A percentile compares a stretch with the other conserved stretches of the same genome.
These are phyloP conservation scores for Diaporthe sp. DNA, from an alignment of 2,329 filamentous ascomycete genomes.

Conservation along the genomic window DNA sequence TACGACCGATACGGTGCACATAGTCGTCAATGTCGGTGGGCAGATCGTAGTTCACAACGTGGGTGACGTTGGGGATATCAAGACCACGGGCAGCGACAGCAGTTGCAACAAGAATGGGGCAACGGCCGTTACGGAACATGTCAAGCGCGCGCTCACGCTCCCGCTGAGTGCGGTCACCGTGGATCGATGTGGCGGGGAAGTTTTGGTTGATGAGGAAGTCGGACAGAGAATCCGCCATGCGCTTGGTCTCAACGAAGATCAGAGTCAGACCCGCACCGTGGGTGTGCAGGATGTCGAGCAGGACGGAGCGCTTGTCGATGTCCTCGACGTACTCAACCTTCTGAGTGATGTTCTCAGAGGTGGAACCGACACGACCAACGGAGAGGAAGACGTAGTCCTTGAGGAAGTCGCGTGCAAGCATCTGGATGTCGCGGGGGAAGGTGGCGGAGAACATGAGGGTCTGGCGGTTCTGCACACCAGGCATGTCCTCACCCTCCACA, in stretches of 20 bases:
- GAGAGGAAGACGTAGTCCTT: conserved; percentile 99
- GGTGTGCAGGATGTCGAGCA: conserved; percentile 97
- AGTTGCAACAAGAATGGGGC: conserved; percentile 96
- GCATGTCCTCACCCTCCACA: conserved; percentile 99
- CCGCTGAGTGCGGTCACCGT: conserved; percentile 97
- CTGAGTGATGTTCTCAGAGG: conserved; percentile 99
- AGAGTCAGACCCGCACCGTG: conserved; percentile 90
- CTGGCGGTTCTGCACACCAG: conserved; percentile 83
- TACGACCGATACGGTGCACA: conserved; percentile 99
- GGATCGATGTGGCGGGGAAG: conserved; percentile 98
- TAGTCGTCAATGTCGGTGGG: conserved; percentile 99
- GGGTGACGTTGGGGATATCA: conserved; percentile 95
- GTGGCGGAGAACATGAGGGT: conserved; percentile 99
- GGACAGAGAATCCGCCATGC: conserved; percentile 97
- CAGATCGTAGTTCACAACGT: conserved; percentile 99
- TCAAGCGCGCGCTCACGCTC: conserved; percentile 98
- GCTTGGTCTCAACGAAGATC: conserved; percentile 99
- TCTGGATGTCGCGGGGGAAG: conserved; percentile 98
- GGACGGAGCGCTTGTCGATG: conserved; percentile 95
- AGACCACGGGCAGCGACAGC: conserved; percentile 92
- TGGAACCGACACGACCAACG: conserved; percentile 97
- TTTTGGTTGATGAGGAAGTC: conserved; percentile 99
- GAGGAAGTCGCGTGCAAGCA: conserved; percentile 98
- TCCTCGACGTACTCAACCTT: conserved; percentile 98
- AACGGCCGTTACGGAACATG: conserved; percentile 96